phyloP scores from a whole-genome alignment of 768 basidiomycete genomes.

The Pleurotus cornucopiae region DNA sequence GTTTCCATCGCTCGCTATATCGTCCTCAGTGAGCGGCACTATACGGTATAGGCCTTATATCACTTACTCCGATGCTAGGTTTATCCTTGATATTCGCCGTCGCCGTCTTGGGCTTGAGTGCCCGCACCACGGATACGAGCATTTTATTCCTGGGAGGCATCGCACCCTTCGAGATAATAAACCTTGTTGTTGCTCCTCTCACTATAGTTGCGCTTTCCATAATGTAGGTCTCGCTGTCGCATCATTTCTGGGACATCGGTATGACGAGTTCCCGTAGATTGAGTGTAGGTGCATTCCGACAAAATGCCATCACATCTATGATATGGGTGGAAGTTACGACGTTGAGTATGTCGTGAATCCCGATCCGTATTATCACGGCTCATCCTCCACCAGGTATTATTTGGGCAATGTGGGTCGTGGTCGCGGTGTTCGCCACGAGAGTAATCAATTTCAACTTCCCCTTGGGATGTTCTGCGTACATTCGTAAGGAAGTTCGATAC shows the following conservation, averaged over 20 bases:
- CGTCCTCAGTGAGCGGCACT: background rate
- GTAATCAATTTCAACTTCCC: background rate
- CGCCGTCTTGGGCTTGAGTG: conserved; percentile 2
- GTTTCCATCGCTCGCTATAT: conserved; percentile 2
- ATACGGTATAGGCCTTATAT: background rate
- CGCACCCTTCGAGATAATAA: background rate
- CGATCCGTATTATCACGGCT: background rate
- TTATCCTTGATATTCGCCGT: background rate
- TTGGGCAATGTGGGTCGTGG: background rate
- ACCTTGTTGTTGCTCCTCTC: background rate
- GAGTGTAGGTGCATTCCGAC: background rate
- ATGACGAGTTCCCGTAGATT: background rate
- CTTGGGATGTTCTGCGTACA: background rate
- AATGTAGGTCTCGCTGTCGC: background rate
- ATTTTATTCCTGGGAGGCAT: background rate
- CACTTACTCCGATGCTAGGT: background rate
- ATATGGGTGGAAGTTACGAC: background rate
- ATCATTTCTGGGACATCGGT: background rate
- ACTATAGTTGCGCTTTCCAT: background rate
- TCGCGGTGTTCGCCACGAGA: background rate
- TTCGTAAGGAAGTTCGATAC: background rate
- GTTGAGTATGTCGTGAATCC: background rate
- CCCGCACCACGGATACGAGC: background rate
- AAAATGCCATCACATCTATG: background rate
- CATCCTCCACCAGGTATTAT: background rate